Percentiles rank a stretch among this genome's conserved stretches.
Conservation (phyloP, 2,329 filamentous ascomycete genomes). For the Cercospora sp. region DNA sequence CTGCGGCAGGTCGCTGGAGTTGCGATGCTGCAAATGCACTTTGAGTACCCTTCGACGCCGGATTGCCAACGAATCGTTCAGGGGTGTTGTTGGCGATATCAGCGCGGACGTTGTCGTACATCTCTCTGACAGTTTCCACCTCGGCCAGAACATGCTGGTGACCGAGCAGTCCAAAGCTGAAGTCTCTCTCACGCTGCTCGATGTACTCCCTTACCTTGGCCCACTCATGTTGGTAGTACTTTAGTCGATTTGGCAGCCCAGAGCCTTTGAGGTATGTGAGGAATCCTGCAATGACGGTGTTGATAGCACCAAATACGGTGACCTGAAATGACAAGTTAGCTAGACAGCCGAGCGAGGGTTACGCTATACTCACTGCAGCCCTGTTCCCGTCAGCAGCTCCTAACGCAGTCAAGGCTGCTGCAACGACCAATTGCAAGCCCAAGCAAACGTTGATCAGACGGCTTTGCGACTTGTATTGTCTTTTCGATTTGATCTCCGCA, state of each 20-base stretch:
- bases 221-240: conserved; percentile 31
- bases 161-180: conserved; percentile 16
- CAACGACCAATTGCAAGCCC: conserved; percentile 28
- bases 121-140: conserved; percentile 22
- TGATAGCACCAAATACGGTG: conserved; percentile 29
- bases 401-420: conserved; percentile 28
- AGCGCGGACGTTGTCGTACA: conserved; percentile 24
- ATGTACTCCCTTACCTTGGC: conserved; percentile 28
- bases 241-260: conserved; percentile 26
- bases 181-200: conserved; percentile 28
- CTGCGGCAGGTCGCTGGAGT: background rate
- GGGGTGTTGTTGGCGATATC: conserved; percentile 28
- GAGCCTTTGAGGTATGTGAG: conserved; percentile 29
- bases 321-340: conserved; percentile 14
- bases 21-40: background rate
- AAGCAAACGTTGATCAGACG: conserved; percentile 26
- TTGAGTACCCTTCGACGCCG: background rate
- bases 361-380: conserved; percentile 17
- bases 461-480: conserved; percentile 23
- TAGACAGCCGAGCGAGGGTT: background rate
- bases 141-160: conserved; percentile 19
- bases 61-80: conserved; percentile 24
- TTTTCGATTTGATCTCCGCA: conserved; percentile 26
- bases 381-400: conserved; percentile 23
- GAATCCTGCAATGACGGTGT: conserved; percentile 30